Base-by-base conservation (phyloP, 1,284 basidiomycete species). In the Inonotus hispidus region DNA sequence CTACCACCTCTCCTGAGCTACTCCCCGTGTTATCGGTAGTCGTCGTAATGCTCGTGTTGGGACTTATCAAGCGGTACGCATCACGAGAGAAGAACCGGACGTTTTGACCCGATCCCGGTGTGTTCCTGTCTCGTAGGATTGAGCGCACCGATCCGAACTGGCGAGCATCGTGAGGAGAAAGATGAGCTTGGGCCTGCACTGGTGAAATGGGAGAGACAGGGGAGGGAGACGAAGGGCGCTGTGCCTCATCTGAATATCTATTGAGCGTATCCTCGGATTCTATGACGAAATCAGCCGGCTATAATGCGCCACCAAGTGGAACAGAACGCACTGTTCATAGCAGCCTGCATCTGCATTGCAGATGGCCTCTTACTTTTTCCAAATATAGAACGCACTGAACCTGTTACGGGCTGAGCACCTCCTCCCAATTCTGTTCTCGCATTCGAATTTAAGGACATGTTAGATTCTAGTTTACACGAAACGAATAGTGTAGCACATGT, bases 61-160 rank as follows among this genome's bases (percentile, higher is more conserved):
- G 84, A 56, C 79, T 87, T 65, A 85, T 81, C 19, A 82, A 75
- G 64, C 79, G 83, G 71, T 80, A 84, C 10, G 82, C 83, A 61
- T 88, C 82, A 25, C 82, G 77, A n/a, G 84, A 81, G 71, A 87
- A 87, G 73, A 88, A 89, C 7, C 86, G 84, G 23, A 88, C 87
- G 66, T 82, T 88, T 68, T 85, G 84, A 8, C 86, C 86, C 3
- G 85, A 85, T 2, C 82, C 84, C n/a, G 87, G 87, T 0, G 87
- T 87, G 56, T 84, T 84, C 7, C 78, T 79, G 62, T 85, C 83
- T 39, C 85, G 83, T 23, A 90, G 75, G 64, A 89, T 89, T 19
- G 87, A 88, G 25, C 87, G 81, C 3, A 87, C 74, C 16, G 85
- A 87, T 54, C 55, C 60, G 53, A 16, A 58, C 61, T 11, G 63